These are phyloP conservation scores for Hypoxylon cercidicola DNA, from an alignment of 495 filamentous ascomycete species.

Conservation along the genomic window DNA sequence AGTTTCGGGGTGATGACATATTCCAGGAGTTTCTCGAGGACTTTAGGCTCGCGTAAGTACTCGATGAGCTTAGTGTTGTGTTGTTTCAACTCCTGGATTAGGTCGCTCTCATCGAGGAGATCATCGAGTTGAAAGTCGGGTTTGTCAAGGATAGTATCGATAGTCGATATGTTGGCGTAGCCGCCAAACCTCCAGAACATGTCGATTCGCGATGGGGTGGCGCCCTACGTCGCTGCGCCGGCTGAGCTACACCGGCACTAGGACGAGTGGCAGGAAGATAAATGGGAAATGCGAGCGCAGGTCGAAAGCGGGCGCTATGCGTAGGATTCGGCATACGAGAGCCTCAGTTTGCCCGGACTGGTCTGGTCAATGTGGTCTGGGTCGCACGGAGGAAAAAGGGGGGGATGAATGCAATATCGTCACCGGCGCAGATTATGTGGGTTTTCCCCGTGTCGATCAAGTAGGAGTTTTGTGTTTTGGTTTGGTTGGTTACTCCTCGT, in stretches of 20 bases:
- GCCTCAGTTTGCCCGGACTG: conserved; percentile 2
- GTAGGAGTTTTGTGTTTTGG: conserved; percentile 11
- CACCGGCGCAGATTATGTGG: conserved; percentile 23
- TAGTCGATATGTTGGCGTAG: conserved; percentile 95
- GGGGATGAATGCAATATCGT: conserved; percentile 23
- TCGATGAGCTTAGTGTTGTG: conserved; percentile 98
- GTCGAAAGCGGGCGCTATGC: conserved; percentile 9
- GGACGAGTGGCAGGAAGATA: conserved; percentile 5
- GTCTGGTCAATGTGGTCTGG: background rate
- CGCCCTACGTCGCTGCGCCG: conserved; percentile 55
- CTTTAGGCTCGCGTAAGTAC: conserved; percentile 86
- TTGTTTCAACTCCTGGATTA: conserved; percentile 97
- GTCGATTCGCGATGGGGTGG: conserved; percentile 55
- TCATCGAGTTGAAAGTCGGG: conserved; percentile 94
- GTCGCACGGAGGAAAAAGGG: background rate
- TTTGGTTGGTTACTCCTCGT: background rate
- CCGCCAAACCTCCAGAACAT: conserved; percentile 99
- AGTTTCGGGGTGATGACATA: conserved; percentile 86
- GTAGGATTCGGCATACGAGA: conserved; percentile 34
- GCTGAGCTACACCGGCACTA: conserved; percentile 30
- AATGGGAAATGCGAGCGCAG: background rate
- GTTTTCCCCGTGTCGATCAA: conserved; percentile 1
- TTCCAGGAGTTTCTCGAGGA: conserved; percentile 87
- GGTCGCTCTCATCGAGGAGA: conserved; percentile 91
- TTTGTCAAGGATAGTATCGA: conserved; percentile 96